These are phyloP conservation scores for Angophora floribunda DNA, from an alignment of 345 rosid genomes.

Conservation along the genomic window DNA sequence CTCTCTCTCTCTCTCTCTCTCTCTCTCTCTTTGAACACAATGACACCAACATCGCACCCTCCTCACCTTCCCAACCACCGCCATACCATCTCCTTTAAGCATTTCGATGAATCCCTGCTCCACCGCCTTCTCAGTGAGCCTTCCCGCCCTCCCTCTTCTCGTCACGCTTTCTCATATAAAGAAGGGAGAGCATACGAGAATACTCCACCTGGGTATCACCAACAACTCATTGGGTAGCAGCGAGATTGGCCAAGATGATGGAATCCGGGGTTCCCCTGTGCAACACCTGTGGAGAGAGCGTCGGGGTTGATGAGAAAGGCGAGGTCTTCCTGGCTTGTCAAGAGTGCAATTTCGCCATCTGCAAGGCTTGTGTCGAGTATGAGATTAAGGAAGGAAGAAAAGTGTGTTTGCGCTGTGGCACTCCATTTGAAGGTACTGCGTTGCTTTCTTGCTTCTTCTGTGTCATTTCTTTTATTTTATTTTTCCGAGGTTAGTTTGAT, in stretches of 20 bases:
- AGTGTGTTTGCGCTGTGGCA: slow-evolving; percentile 73
- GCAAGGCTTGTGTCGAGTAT: slow-evolving; percentile 78
- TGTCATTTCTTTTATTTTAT: not conserved
- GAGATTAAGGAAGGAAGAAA: slow-evolving; percentile 80
- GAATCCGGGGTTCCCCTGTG: slow-evolving; percentile 65
- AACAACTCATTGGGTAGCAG: not conserved
- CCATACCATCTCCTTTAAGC: not conserved
- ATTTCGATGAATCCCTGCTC: not conserved
- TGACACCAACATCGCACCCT: not conserved
- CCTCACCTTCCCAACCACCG: slow-evolving; percentile 20
- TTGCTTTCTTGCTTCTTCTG: not conserved
- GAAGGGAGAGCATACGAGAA: not conserved
- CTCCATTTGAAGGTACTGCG: slow-evolving; percentile 55
- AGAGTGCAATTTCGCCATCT: slow-evolving; percentile 82
- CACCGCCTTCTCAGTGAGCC: not conserved
- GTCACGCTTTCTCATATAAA: not conserved
- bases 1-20: not conserved
- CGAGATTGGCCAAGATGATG: slow-evolving; percentile 42
- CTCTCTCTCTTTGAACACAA: not conserved
- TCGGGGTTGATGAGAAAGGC: slow-evolving; percentile 55
- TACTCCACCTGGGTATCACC: not conserved
- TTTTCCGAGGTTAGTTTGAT: not conserved
- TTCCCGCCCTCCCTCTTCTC: not conserved
- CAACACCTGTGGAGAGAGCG: slow-evolving; percentile 77
- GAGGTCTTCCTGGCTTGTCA: slow-evolving; percentile 73